These are phyloP conservation scores for Oryza nivara DNA, from an alignment of 176 grass and related monocot genomes.

Conservation along the genomic window DNA sequence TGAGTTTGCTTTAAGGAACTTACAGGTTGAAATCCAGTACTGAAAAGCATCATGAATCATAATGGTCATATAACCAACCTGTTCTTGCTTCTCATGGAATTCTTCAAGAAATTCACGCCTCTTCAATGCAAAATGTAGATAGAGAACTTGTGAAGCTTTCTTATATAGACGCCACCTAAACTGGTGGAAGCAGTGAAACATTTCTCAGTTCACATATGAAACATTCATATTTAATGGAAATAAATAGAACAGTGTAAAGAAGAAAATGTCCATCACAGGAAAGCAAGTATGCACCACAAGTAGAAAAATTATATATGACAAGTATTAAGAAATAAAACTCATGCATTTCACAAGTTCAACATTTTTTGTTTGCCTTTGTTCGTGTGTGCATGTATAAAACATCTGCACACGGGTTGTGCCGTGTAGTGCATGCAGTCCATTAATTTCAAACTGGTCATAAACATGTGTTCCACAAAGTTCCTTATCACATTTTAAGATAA, in stretches of 20 bases:
- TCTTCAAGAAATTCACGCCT: conserved; percentile 90
- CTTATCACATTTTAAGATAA: conserved; percentile 17
- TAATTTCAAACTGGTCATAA: conserved; percentile 14
- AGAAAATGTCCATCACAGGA: conserved; percentile 1
- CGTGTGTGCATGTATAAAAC: background rate
- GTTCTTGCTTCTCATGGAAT: conserved; percentile 98
- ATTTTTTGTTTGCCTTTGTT: background rate
- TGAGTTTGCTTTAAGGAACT: background rate
- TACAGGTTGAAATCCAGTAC: conserved; percentile 18
- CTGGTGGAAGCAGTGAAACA: conserved; percentile 67
- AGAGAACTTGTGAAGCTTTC: conserved; percentile 94
- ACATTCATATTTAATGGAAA: conserved; percentile 22
- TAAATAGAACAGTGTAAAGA: conserved; percentile 13
- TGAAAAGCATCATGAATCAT: conserved; percentile 2
- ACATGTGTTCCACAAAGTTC: conserved; percentile 7
- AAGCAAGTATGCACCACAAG: conserved; percentile 4
- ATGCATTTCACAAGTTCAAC: background rate
- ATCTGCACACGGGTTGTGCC: background rate
- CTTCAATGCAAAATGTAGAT: conserved; percentile 94
- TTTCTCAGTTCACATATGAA: conserved; percentile 49
- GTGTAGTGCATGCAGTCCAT: conserved; percentile 3
- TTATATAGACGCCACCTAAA: conserved; percentile 97
- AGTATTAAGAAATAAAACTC: background rate
- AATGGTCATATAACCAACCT: conserved; percentile 55
- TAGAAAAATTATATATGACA: background rate